Percentiles rank a stretch among this genome's conserved stretches.
Evolutionary conservation across 169 alveolate species (phyloP).

Genomic region (Sarcocystis neurona): DNA sequence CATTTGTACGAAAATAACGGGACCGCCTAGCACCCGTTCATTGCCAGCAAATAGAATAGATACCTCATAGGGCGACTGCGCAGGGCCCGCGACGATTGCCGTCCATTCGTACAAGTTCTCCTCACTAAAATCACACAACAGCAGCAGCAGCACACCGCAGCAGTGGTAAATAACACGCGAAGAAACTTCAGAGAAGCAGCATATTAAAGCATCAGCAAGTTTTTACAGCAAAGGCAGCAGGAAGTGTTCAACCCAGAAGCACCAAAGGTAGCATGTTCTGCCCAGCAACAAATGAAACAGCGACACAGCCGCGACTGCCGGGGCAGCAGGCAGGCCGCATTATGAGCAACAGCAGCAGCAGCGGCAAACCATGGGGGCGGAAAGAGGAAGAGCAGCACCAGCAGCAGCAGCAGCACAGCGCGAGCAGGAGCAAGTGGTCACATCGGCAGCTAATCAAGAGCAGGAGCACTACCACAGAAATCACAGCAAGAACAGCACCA

Average conservation of each 20-base stretch:
- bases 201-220: background rate
- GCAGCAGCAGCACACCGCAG: slow-evolving; percentile 5
- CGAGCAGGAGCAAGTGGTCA: too few species aligned
- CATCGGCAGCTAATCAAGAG: too few species aligned
- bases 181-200: background rate
- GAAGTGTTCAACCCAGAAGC: too few species aligned
- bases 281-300: too few species aligned
- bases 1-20: too few species aligned
- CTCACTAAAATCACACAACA: slow-evolving; percentile 65
- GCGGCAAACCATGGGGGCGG: background rate
- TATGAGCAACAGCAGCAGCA: background rate
- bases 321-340: background rate
- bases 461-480: too few species aligned
- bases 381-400: background rate
- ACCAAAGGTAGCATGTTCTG: too few species aligned
- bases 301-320: background rate
- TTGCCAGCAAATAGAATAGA: too few species aligned
- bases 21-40: too few species aligned
- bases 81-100: slow-evolving; percentile 90
- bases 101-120: slow-evolving; percentile 84
- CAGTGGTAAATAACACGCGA: background rate
- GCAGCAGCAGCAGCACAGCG: too few species aligned
- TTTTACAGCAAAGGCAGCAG: too few species aligned
- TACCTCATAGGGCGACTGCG: slow-evolving; percentile 91
- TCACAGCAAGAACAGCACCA: too few species aligned